Conservation (phyloP, 2,329 filamentous ascomycete genomes). For the Diplodia corticola region DNA sequence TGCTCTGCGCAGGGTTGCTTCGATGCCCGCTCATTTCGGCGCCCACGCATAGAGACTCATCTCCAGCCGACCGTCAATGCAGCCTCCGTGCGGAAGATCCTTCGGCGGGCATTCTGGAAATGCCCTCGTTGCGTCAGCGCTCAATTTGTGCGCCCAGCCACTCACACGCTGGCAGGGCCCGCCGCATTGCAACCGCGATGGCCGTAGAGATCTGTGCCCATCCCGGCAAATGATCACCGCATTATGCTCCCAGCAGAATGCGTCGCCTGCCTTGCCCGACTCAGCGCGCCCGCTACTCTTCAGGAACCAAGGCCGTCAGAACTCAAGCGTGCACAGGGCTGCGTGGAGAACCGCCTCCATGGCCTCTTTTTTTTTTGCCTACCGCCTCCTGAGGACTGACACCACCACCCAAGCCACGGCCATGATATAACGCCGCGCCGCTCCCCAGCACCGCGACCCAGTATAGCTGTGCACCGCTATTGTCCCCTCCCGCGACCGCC, state of each 20-base stretch:
- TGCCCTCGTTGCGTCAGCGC: conserved; percentile 30
- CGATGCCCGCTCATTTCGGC: conserved; percentile 13
- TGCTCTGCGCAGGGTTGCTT: conserved; percentile 20
- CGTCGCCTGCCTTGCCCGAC: conserved; percentile 44
- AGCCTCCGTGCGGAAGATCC: conserved; percentile 38
- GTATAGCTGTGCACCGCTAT: conserved; percentile 39
- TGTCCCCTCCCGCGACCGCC: conserved; percentile 36
- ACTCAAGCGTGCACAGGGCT: conserved; percentile 43
- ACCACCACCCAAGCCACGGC: conserved; percentile 29
- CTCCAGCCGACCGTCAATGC: conserved; percentile 18
- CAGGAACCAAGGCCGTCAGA: conserved; percentile 47
- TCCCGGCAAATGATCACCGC: conserved; percentile 46
- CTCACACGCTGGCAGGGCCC: conserved; percentile 39
- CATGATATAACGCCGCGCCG: conserved; percentile 40
- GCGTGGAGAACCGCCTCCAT: conserved; percentile 40
- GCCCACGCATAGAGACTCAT: conserved; percentile 19
- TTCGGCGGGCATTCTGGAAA: conserved; percentile 45
- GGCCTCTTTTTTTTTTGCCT: conserved; percentile 33
- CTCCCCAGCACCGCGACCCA: conserved; percentile 28
- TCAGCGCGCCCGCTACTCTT: conserved; percentile 43
- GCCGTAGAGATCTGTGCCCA: conserved; percentile 42
- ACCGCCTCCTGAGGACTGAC: conserved; percentile 12
- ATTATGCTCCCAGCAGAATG: conserved; percentile 48
- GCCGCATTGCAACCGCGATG: conserved; percentile 39
- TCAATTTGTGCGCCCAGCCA: conserved; percentile 44